Conservation (phyloP, 805 yeast genomes). For the Yamadazyma olivae region DNA sequence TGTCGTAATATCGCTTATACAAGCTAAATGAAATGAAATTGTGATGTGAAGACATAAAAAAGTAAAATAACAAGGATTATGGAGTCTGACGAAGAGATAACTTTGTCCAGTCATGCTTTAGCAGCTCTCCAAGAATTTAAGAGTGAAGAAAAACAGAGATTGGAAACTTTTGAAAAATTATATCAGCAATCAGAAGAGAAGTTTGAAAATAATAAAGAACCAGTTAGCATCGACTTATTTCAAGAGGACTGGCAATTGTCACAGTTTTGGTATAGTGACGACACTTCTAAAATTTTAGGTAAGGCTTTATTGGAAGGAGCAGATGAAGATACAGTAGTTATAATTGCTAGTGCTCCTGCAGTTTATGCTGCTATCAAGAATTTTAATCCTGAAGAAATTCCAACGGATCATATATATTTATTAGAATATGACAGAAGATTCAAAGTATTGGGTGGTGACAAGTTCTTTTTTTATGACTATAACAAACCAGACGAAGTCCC, state of each 20-base stretch:
- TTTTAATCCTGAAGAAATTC: slow-evolving; percentile 47
- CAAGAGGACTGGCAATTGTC: slow-evolving; percentile 94
- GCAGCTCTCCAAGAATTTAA: slow-evolving; percentile 64
- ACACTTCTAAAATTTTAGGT: slow-evolving; percentile 67
- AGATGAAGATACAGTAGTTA: slow-evolving; percentile 64
- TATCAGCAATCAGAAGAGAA: slow-evolving; percentile 55
- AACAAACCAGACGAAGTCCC: slow-evolving; percentile 64
- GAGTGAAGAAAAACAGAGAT: slow-evolving; percentile 57
- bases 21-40: too few species aligned
- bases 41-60: too few species aligned
- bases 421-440: slow-evolving; percentile 81
- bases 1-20: slow-evolving; percentile 1
- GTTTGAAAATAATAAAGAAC: slow-evolving; percentile 29
- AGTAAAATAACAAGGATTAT: too few species aligned
- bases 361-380: slow-evolving; percentile 76
- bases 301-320: slow-evolving; percentile 76
- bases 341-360: slow-evolving; percentile 86
- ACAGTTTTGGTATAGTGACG: slow-evolving; percentile 85
- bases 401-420: slow-evolving; percentile 68
- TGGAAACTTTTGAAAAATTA: slow-evolving; percentile 54
- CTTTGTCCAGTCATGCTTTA: slow-evolving; percentile 47
- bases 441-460: slow-evolving; percentile 65
- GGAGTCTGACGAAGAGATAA: slow-evolving; percentile 42
- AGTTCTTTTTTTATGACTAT: slow-evolving; percentile 75
- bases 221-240: slow-evolving; percentile 63